These are phyloP conservation scores for Pecoramyces ruminantium DNA, from an alignment of 192 early-diverging fungal genomes.

Conservation along the genomic window DNA sequence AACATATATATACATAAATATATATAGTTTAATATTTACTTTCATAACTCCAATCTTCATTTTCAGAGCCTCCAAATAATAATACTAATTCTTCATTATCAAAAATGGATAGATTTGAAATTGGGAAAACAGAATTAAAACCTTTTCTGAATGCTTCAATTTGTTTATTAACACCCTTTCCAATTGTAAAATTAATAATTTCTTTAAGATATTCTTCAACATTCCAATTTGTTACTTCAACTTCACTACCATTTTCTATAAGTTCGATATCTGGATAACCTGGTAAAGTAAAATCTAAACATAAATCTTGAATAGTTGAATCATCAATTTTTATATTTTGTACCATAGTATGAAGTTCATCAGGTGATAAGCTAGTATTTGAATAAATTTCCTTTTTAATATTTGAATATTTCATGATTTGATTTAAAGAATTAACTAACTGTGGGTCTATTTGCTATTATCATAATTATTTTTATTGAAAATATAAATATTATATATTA, in stretches of 20 bases:
- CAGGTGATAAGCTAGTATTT: neutral
- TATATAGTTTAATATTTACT: conserved; percentile 16
- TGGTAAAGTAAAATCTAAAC: conserved; percentile 74
- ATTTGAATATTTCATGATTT: conserved; percentile 46
- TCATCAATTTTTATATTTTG: conserved; percentile 13
- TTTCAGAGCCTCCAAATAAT: conserved; percentile 43
- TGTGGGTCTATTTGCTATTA: conserved; percentile 39
- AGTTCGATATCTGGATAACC: conserved; percentile 58
- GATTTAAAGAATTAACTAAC: conserved; percentile 44
- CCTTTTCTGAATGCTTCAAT: conserved; percentile 59
- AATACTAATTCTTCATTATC: conserved; percentile 49
- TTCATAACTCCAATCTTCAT: conserved; percentile 60
- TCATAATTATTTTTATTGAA: too few species aligned
- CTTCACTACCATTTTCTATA: conserved; percentile 32
- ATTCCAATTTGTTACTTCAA: conserved; percentile 60
- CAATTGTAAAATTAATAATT: conserved; percentile 45
- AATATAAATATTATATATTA: too few species aligned
- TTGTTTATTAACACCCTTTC: conserved; percentile 47
- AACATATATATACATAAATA: neutral
- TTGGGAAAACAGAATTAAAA: conserved; percentile 61
- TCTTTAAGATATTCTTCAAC: conserved; percentile 57
- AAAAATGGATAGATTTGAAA: conserved; percentile 48
- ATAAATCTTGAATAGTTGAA: conserved; percentile 40
- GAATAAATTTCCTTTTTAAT: conserved; percentile 36
- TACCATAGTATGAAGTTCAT: conserved; percentile 27